phyloP scores from a whole-genome alignment of 106 monocot species.

The Hemerocallis citrina region DNA sequence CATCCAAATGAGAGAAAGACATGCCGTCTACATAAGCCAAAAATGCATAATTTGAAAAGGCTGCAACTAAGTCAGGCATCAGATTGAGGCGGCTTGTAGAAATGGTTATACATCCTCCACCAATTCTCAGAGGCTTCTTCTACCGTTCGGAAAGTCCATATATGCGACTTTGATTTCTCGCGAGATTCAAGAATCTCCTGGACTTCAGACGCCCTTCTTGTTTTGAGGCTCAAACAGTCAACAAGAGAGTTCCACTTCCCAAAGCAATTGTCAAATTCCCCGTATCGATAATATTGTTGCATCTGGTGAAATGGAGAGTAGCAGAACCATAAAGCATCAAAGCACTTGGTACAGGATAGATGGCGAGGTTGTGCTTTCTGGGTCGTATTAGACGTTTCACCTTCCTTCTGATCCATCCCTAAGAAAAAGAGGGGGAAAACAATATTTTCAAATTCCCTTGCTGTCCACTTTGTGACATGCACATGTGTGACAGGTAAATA shows the following conservation, averaged over 20 bases:
- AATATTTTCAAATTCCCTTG: too few relatives aligned
- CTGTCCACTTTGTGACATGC: too few relatives aligned
- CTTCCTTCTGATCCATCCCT: conserved; percentile 8
- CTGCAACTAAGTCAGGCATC: conserved; percentile 4
- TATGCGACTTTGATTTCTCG: conserved; percentile 63
- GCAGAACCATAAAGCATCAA: conserved; percentile 27
- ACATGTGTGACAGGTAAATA: too few relatives aligned
- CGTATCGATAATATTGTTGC: conserved; percentile 89
- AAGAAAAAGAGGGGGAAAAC: too few relatives aligned
- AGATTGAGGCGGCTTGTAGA: conserved; percentile 11
- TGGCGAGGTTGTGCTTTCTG: not conserved
- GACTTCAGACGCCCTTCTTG: conserved; percentile 49
- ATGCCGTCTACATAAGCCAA: not conserved
- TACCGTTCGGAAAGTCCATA: conserved; percentile 79
- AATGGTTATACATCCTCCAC: conserved; percentile 55
- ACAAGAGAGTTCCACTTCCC: conserved; percentile 71
- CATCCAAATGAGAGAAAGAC: not conserved
- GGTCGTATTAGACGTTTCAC: not conserved
- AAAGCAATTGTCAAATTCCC: conserved; percentile 80
- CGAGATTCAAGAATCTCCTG: conserved; percentile 71
- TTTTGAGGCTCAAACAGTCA: conserved; percentile 86
- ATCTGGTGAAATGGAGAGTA: conserved; percentile 83
- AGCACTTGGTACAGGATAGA: conserved; percentile 24
- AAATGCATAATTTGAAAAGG: not conserved
- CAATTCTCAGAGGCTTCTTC: conserved; percentile 86